Evolutionary conservation across 306 rosid genomes (phyloP), one percentile per base, ranked within the genome.

Genomic region (Malus orientalis): DNA sequence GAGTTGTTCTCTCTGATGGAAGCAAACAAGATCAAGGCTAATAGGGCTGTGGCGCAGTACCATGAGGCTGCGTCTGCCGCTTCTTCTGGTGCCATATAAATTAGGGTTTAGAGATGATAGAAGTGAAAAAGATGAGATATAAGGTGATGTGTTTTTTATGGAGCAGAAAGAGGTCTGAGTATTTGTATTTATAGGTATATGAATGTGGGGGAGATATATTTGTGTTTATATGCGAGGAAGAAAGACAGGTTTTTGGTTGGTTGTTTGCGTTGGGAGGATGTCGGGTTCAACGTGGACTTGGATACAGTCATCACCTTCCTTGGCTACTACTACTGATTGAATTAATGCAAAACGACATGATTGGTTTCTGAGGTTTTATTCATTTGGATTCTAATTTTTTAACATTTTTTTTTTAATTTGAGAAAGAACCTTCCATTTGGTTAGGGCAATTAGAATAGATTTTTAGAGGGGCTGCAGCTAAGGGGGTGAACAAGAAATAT

Each of bases 41-140:
- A 66, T 1, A 91, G 67, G 12, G 68, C 47, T 11, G 83, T 13
- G 19, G 91, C 90, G 33, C 90, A 91, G 70, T 82, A 87, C 93
- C 93, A 87, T 16, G 96, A 89, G 23, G 87, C 86, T 18, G 78
- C 71, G 53, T 91, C 93, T 4, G 87, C 89, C 38, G 77, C 49
- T 30, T 25, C 19, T 54, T 13, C 57, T 20, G n/a, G 4, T 51
- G 42, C 49, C 47, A 36, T 38, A 20, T 25, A 25, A 60, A 60
- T 22, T 58, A 27, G 29, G 62, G 23, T 20, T 58, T n/a, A 9
- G 13, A 20, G 54, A 47, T 0, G 49, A 1, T 44, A 45, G 54
- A 22, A 1, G 8, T 5, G 8, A 2, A 58, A 22, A 22, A 22
- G 14, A 27, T 6, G 54, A 12, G 55, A 71, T 10, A 27, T 11